A percentile compares a stretch with the other conserved stretches of the same genome.
These are phyloP conservation scores for Cordyceps javanica DNA, from an alignment of 2,329 filamentous ascomycete species.

Conservation along the genomic window DNA sequence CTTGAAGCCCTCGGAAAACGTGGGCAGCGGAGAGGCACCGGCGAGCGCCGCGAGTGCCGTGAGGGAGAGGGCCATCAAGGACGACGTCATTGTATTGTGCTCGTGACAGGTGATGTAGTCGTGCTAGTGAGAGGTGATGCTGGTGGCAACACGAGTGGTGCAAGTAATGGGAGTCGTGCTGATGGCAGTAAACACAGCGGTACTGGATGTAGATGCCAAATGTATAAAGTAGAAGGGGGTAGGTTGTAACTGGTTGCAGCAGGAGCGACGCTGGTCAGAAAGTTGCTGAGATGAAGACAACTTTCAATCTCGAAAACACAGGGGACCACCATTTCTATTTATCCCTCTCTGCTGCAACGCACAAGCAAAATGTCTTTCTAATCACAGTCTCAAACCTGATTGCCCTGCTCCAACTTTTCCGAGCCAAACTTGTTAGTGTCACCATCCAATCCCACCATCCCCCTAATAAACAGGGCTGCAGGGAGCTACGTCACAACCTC, in stretches of 20 bases:
- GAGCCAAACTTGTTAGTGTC: too few relatives aligned
- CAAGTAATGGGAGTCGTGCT: neutral
- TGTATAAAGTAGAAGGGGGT: neutral
- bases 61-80: neutral
- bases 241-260: neutral
- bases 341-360: neutral
- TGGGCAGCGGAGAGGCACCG: neutral
- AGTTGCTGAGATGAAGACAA: neutral
- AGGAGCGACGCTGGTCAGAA: neutral
- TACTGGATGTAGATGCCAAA: neutral
- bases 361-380: neutral
- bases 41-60: neutral
- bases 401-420: neutral
- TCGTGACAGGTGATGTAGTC: neutral
- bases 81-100: neutral
- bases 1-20: neutral
- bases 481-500: constrained; percentile 1
- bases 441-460: neutral
- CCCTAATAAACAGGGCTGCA: too few relatives aligned
- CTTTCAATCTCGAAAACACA: neutral
- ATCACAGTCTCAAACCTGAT: neutral
- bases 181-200: too few relatives aligned
- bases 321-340: neutral
- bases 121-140: too few relatives aligned
- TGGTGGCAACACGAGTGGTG: too few relatives aligned